Evolutionary conservation across 2,329 filamentous ascomycete species (phyloP).

Genomic region (Xylaria sp.): DNA sequence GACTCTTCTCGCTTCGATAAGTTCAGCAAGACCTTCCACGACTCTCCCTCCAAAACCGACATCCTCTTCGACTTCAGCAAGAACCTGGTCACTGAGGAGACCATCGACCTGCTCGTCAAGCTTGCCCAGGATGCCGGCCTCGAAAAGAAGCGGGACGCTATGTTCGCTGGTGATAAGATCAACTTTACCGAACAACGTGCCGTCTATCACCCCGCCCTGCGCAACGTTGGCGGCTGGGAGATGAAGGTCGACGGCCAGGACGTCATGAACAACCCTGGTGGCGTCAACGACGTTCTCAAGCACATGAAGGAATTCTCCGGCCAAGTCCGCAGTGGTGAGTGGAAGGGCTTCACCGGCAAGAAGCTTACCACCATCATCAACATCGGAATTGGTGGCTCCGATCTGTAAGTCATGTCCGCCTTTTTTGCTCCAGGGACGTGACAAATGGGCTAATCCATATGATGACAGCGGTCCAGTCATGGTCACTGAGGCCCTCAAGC

Average conservation of each 20-base stretch:
- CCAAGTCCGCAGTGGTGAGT: conserved; percentile 91
- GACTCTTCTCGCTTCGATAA: conserved; percentile 90
- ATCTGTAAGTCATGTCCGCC: conserved; percentile 75
- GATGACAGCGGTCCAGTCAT: conserved; percentile 86
- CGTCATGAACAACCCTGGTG: conserved; percentile 89
- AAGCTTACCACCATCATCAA: conserved; percentile 97
- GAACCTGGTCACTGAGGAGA: conserved; percentile 97
- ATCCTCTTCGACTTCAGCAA: conserved; percentile 99
- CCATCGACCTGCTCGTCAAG: conserved; percentile 84
- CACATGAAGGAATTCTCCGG: conserved; percentile 99
- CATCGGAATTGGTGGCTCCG: conserved; percentile 96
- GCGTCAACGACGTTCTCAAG: conserved; percentile 87
- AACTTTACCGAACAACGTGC: conserved; percentile 98
- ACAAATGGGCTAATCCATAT: conserved; percentile 13
- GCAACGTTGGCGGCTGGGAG: conserved; percentile 85
- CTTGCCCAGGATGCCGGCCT: conserved; percentile 91
- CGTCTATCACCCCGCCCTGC: conserved; percentile 93
- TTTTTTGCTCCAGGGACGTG: not conserved
- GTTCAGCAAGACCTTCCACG: conserved; percentile 87
- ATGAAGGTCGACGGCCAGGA: conserved; percentile 90
- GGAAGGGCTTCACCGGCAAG: conserved; percentile 98
- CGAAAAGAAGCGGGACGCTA: conserved; percentile 93
- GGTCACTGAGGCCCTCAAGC: conserved; percentile 97
- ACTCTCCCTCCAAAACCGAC: conserved; percentile 80
- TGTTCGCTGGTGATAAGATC: conserved; percentile 98